phyloP scores from a whole-genome alignment of 2,329 filamentous ascomycete species.

The Aspergillus puulaauensis region DNA sequence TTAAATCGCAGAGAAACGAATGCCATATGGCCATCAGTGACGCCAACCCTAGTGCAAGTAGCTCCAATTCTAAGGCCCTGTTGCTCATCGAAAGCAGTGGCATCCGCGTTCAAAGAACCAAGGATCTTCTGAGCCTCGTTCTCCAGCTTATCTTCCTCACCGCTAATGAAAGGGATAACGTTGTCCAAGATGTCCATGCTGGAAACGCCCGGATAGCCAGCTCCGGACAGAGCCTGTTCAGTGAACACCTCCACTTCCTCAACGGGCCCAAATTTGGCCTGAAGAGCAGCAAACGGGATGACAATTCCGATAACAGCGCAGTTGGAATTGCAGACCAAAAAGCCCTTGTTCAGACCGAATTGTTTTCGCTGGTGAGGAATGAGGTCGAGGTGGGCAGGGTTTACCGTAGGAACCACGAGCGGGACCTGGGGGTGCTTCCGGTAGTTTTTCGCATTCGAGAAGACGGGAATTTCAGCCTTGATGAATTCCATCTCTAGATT shows the following conservation, averaged over 20 bases:
- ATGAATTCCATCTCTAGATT: constrained; percentile 81
- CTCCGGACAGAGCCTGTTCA: constrained; percentile 90
- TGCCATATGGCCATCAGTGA: constrained; percentile 92
- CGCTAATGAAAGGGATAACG: constrained; percentile 87
- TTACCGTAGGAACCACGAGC: constrained; percentile 92
- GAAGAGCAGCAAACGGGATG: constrained; percentile 88
- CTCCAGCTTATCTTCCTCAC: constrained; percentile 95
- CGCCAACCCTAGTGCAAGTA: constrained; percentile 90
- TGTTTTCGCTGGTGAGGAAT: constrained; percentile 84
- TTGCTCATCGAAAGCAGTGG: constrained; percentile 76
- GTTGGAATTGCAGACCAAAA: constrained; percentile 97
- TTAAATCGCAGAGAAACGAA: constrained; percentile 86
- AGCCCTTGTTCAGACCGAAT: constrained; percentile 74
- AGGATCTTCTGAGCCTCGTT: constrained; percentile 94
- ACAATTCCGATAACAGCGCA: constrained; percentile 96
- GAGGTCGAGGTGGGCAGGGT: constrained; percentile 80
- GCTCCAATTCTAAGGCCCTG: constrained; percentile 73
- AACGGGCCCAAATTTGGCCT: constrained; percentile 79
- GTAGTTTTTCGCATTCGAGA: constrained; percentile 98
- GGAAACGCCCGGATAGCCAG: constrained; percentile 67
- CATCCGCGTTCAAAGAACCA: constrained; percentile 68
- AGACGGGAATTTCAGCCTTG: constrained; percentile 82
- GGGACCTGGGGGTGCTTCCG: constrained; percentile 86
- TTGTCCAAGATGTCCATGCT: constrained; percentile 97
- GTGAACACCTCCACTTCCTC: constrained; percentile 82